Evolutionary conservation across 2,329 filamentous ascomycete species (phyloP).

Genomic region (Fusarium pininemorale): DNA sequence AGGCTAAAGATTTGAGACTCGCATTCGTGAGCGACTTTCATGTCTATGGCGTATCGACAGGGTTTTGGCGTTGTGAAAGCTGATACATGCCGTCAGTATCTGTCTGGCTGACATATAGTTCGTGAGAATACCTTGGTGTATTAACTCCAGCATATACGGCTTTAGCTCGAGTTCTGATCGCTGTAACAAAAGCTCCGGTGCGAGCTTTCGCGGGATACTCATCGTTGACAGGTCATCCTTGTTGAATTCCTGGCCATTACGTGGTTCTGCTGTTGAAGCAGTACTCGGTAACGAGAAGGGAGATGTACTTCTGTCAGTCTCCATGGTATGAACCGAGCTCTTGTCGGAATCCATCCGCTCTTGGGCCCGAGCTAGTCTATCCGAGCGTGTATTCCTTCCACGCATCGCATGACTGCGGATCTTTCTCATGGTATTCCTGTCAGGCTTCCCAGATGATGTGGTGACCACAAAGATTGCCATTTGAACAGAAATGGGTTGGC

Average conservation of each 20-base stretch:
- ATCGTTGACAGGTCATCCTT: rapidly evolving
- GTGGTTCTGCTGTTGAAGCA: rapidly evolving
- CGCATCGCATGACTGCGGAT: not conserved
- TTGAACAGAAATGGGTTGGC: rapidly evolving
- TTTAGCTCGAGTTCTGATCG: not conserved
- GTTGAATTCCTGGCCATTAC: rapidly evolving
- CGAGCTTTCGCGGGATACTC: not conserved
- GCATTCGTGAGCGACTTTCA: not conserved
- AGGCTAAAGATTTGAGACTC: not conserved
- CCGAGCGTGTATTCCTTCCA: not conserved
- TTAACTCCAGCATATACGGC: not conserved
- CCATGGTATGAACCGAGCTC: rapidly evolving
- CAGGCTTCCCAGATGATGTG: not conserved
- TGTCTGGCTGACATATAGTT: rapidly evolving
- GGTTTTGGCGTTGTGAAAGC: not conserved
- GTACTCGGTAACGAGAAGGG: rapidly evolving
- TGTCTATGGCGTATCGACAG: not conserved
- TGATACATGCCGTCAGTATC: not conserved
- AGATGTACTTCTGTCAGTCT: rapidly evolving
- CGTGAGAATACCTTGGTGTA: not conserved
- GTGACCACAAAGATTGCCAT: not conserved
- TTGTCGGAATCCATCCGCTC: rapidly evolving
- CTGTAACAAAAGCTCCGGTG: not conserved
- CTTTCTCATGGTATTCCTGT: not conserved
- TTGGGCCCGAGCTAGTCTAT: not conserved